Percentiles rank a stretch among this genome's conserved stretches.
phyloP scores from a whole-genome alignment of 2,329 filamentous ascomycete species.

The Penicillium sp. region DNA sequence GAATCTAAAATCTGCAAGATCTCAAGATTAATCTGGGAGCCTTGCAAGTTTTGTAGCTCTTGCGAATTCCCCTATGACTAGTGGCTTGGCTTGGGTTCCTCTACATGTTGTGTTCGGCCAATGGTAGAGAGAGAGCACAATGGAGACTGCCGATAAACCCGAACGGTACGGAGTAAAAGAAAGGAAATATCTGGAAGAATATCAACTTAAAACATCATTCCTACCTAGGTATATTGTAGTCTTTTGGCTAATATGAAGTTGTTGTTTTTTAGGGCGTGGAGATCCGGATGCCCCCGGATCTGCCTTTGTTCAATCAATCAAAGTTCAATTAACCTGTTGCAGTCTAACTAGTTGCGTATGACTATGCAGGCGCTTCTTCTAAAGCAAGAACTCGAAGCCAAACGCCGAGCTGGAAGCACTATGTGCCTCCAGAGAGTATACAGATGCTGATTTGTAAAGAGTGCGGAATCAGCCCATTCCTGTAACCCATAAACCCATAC shows the following conservation, averaged over 20 bases:
- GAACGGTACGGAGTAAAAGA: not conserved
- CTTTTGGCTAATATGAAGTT: not conserved
- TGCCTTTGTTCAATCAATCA: too few relatives aligned
- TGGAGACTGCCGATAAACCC: not conserved
- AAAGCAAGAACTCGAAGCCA: too few relatives aligned
- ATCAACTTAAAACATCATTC: not conserved
- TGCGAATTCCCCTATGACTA: not conserved
- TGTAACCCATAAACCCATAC: too few relatives aligned
- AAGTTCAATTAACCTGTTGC: too few relatives aligned
- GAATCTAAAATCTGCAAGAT: not conserved
- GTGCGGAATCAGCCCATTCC: too few relatives aligned
- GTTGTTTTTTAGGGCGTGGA: not conserved
- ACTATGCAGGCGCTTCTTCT: too few relatives aligned
- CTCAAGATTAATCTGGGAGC: not conserved
- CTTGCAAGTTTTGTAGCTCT: not conserved
- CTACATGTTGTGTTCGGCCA: conserved; percentile 1
- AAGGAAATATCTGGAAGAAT: not conserved
- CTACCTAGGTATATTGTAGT: not conserved
- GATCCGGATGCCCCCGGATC: not conserved
- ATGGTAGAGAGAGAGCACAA: not conserved
- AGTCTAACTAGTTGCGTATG: too few relatives aligned
- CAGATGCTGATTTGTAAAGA: too few relatives aligned
- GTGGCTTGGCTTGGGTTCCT: conserved; percentile 5
- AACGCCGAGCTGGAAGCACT: too few relatives aligned
- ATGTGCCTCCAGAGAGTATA: too few relatives aligned